Evolutionary conservation across 345 rosid species (phyloP).

Genomic region (Lagerstroemia speciosa): DNA sequence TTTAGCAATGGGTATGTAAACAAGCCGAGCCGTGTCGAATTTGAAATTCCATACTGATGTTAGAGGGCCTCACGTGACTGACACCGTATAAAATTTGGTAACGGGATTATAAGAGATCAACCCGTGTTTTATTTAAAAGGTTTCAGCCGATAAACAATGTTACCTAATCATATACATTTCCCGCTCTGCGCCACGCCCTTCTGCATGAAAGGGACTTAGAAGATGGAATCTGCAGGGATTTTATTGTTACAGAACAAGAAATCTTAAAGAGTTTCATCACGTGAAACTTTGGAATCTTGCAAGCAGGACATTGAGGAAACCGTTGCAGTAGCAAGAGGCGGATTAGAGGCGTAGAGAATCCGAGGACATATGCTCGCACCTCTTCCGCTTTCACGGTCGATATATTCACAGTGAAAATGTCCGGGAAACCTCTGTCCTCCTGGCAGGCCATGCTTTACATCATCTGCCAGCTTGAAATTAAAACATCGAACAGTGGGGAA

Average conservation of each 20-base stretch:
- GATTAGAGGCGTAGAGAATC: neutral
- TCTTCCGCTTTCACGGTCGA: neutral
- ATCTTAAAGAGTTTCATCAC: neutral
- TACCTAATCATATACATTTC: no score
- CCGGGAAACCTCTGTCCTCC: neutral
- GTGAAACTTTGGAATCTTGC: neutral
- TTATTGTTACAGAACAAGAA: neutral
- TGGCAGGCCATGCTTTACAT: neutral
- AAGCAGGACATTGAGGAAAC: neutral
- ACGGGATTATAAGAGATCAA: no score
- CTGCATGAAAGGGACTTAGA: neutral
- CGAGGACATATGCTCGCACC: neutral
- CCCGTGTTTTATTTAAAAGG: no score
- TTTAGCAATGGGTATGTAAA: neutral
- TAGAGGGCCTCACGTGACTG: no score
- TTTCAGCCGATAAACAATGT: no score
- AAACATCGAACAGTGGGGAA: no score
- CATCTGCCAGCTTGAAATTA: neutral
- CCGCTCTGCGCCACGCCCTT: neutral
- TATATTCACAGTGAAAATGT: neutral
- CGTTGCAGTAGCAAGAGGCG: neutral
- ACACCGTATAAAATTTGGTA: no score
- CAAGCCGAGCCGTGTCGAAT: no score
- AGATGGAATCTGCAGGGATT: neutral
- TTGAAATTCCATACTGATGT: neutral